Evolutionary conservation across 352 stramenopile genomes (phyloP), one percentile per base, ranked within the genome.

Genomic region (Peronospora destructor): DNA sequence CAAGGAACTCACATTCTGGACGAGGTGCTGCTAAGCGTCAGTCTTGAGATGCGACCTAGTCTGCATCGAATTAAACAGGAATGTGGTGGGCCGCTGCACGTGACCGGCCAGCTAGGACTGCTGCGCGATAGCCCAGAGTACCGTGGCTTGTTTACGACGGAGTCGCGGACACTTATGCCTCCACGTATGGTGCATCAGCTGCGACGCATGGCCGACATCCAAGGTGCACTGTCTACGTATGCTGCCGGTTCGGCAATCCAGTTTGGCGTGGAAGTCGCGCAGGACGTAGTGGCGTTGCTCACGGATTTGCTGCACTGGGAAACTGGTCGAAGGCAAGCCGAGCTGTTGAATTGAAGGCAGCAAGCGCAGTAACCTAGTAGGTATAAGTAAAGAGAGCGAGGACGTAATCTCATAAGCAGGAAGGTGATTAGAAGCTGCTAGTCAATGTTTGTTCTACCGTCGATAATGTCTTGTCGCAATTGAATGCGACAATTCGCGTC

Each of bases 1-100:
- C 76, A 91, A 56, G 81, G 84, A 0, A 80, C 91, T 44, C 69
- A 66, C 9, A 87, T 94, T 34, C 56, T 92, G 37, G 81, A 94
- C 49, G 84, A 94, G 32, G 71, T 92, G n/a, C 53, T 94, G 19
- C 61, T 82, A 17, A 87, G 70, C 19, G 78, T 87, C 5, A 81
- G 70, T 55, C 64, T 90, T 14, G 78, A 90, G 28, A 49, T 89
- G 36, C 71, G 67, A 0, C 56, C 71, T 13, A 82, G 73, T 21
- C 60, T 88, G 7, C 65, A 74, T 11, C 44, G 23, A 7, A 76
- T 88, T 37, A 76, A 81, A 25, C 61, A 66, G 12, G 56, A 71
- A n/a, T 68, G 63, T 10, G 64, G 64, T 5, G 59, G 71, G 1
- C 53, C 61, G 10, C 52, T 71, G 30, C 64, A 76, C 33, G 53